Base-by-base conservation (phyloP, 192 early-diverging fungal genomes). In the Mortierella antarctica region DNA sequence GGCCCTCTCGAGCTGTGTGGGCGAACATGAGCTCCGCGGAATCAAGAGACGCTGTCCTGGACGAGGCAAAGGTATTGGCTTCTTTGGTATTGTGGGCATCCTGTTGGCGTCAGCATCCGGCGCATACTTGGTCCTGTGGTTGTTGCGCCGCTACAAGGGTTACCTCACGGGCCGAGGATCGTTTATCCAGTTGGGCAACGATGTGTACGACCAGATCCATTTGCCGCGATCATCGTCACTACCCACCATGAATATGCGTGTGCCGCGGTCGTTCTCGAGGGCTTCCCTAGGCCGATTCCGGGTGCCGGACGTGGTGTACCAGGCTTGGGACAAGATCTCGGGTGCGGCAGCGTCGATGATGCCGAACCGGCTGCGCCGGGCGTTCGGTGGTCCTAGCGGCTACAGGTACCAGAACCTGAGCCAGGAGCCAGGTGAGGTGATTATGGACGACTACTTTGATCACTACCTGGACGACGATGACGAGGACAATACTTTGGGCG, bases 1-100 rank as follows among this genome's bases (percentile, higher is more conserved):
- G 69, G 89, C 95, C 7, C 87, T 93, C 62, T 96, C 96, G 4
- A 89, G 92, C 57, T 99, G 97, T 71, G 84, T 75, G 39, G 92
- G 90, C 39, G 96, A 95, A 2, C 77, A 80, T 41, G 77, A 72
- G 49, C 47, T 89, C n/a, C 85, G 90, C 23, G 82, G 92, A 17
- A 83, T 83, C 44, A 78, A 95, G 69, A 87, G 88, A 18, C 90
- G 88, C 77, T 94, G 92, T 18, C 92, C 91, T 18, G 92, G 91
- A 15, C 84, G 81, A 21, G 86, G 74, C 40, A 31, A 31, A 31
- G 77, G 77, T 13, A 52, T 67, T 31, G 77, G 77, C n/a, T 80
- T 80, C 70, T 80, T 80, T 63, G 64, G 64, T 18, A 68, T 70
- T 65, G 21, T 68, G n/a, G 77, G 69, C 9, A 80, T 80, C 21